Evolutionary conservation across 2,329 filamentous ascomycete genomes (phyloP).

Genomic region (Fusarium sp.): DNA sequence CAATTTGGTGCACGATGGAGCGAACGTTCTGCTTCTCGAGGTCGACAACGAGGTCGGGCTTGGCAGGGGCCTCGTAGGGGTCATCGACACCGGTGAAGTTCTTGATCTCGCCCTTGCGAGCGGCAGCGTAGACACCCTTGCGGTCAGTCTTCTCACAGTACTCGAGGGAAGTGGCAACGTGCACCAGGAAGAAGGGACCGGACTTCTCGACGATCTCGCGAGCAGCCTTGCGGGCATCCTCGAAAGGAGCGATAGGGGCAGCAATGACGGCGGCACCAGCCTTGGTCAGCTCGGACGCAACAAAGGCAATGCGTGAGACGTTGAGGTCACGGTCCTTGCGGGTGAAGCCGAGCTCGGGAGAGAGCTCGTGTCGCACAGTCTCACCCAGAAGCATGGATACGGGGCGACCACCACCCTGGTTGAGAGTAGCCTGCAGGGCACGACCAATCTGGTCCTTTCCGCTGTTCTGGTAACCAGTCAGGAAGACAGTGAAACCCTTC

Average conservation of each 20-base stretch:
- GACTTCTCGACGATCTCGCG: slow-evolving; percentile 87
- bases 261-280: slow-evolving; percentile 95
- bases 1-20: slow-evolving; percentile 95
- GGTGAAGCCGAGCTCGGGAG: slow-evolving; percentile 94
- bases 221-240: slow-evolving; percentile 78
- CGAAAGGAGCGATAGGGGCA: slow-evolving; percentile 94
- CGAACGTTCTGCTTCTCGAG: slow-evolving; percentile 87
- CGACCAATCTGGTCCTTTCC: slow-evolving; percentile 98
- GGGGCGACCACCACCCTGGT: slow-evolving; percentile 95
- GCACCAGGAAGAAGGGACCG: slow-evolving; percentile 93
- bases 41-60: slow-evolving; percentile 87
- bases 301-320: slow-evolving; percentile 95
- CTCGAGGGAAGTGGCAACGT: slow-evolving; percentile 93
- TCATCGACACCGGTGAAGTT: slow-evolving; percentile 98
- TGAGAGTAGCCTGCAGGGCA: slow-evolving; percentile 94
- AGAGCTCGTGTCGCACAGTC: slow-evolving; percentile 92
- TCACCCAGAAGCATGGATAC: slow-evolving; percentile 96
- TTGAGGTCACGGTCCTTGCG: slow-evolving; percentile 92
- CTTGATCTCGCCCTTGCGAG: slow-evolving; percentile 90
- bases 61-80: slow-evolving; percentile 87
- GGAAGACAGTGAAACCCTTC: slow-evolving; percentile 98
- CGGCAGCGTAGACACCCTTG: slow-evolving; percentile 86
- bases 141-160: slow-evolving; percentile 96
- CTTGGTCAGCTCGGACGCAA: slow-evolving; percentile 92
- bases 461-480: slow-evolving; percentile 95